Percentiles rank a stretch among this genome's conserved stretches.
These are phyloP conservation scores for Xanthoparmelia taractica DNA, from an alignment of 495 filamentous ascomycete genomes.

Conservation along the genomic window DNA sequence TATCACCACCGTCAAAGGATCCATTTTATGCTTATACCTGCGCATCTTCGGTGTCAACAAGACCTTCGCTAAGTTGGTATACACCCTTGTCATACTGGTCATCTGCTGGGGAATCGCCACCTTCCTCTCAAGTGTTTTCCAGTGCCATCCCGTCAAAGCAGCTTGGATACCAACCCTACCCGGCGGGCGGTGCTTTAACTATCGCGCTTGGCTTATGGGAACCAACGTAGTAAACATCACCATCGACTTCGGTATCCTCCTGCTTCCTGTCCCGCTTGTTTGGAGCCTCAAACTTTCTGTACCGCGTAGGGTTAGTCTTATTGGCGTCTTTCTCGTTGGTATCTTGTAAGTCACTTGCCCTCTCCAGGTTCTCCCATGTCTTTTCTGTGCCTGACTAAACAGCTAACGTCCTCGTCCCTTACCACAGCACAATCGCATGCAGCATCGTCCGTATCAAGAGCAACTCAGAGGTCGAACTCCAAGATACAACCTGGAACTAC, in stretches of 20 bases:
- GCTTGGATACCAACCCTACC: no score
- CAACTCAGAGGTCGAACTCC: background rate
- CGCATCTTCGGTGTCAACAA: background rate
- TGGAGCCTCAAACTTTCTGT: background rate
- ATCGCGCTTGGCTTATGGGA: background rate
- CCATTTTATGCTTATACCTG: background rate
- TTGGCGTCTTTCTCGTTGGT: background rate
- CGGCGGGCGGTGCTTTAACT: background rate
- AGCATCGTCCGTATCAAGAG: conserved; percentile 1
- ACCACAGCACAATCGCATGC: background rate
- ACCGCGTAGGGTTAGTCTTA: background rate
- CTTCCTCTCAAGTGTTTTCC: background rate
- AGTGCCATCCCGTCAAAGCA: no score
- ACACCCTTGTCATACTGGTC: background rate
- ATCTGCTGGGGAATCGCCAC: background rate
- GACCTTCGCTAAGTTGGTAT: background rate
- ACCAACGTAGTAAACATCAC: background rate
- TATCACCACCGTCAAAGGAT: background rate
- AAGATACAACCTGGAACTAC: background rate
- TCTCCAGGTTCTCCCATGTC: no score
- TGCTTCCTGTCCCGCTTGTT: background rate
- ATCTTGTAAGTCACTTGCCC: background rate
- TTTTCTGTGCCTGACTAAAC: no score
- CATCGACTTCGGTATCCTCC: background rate
- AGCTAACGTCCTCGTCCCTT: no score